A percentile compares a stretch with the other conserved stretches of the same genome.
phyloP scores from a whole-genome alignment of 1,139 yeast genomes.

The Lodderomyces beijingensis region DNA sequence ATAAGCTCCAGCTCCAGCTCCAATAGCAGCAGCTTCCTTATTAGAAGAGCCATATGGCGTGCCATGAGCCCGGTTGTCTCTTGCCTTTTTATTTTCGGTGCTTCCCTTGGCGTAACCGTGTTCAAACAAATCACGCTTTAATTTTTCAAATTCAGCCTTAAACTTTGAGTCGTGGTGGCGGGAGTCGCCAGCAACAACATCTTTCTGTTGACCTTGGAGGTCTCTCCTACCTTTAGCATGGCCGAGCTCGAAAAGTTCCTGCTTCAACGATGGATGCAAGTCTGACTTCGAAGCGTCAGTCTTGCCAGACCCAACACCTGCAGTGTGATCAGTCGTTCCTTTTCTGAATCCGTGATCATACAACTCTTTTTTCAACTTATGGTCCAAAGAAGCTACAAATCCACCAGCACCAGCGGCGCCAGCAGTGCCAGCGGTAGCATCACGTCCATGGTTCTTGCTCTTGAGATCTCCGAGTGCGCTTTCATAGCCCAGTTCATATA shows the following conservation, averaged over 20 bases:
- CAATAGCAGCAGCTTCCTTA: constrained; percentile 9
- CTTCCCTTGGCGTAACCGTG: constrained; percentile 12
- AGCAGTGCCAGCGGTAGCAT: constrained; percentile 11
- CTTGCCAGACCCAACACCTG: constrained; percentile 6
- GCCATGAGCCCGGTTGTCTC: constrained; percentile 4
- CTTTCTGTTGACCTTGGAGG: background rate
- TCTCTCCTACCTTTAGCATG: constrained; percentile 5
- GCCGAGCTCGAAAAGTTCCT: constrained; percentile 9
- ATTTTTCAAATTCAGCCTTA: constrained; percentile 3
- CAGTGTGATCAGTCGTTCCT: constrained; percentile 2
- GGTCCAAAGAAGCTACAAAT: constrained; percentile 5
- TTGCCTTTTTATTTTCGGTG: constrained; percentile 9
- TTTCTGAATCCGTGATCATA: constrained; percentile 7
- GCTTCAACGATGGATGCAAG: constrained; percentile 3
- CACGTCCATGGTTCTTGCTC: constrained; percentile 1
- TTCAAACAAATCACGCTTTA: constrained; percentile 11
- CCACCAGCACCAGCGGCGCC: constrained; percentile 10
- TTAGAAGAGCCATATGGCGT: constrained; percentile 7
- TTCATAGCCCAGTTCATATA: constrained; percentile 6
- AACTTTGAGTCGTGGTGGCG: constrained; percentile 1
- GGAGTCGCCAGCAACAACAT: background rate
- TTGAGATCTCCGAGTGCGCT: background rate
- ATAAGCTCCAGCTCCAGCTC: constrained; percentile 5
- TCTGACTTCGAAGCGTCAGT: background rate
- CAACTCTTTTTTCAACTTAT: constrained; percentile 5